Evolutionary conservation across 345 rosid genomes (phyloP).

Genomic region (Sisymbrium altissimum): DNA sequence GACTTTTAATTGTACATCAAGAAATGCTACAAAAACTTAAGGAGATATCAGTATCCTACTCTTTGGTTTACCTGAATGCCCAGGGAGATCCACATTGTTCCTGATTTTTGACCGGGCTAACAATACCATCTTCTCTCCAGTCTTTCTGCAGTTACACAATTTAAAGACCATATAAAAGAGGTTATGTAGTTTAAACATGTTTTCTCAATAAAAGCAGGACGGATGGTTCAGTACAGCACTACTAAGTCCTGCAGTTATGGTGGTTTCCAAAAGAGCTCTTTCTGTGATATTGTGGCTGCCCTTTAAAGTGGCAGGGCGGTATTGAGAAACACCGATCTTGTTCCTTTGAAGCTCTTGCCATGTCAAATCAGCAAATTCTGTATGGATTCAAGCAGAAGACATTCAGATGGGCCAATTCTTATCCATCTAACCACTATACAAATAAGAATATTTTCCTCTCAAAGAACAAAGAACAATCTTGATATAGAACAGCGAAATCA

Average conservation of each 20-base stretch:
- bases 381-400: background rate
- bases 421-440: background rate
- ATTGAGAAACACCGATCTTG: conserved; percentile 89
- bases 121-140: no score
- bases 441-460: no score
- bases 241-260: conserved; percentile 27
- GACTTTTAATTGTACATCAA: background rate
- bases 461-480: no score
- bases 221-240: background rate
- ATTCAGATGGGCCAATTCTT: no score
- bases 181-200: no score
- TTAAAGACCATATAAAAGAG: no score
- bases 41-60: background rate
- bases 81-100: no score
- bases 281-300: conserved; percentile 76
- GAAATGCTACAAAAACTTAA: background rate
- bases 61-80: background rate
- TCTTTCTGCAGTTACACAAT: no score
- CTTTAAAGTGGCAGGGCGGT: conserved; percentile 88
- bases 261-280: conserved; percentile 50
- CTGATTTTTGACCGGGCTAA: no score
- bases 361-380: conserved; percentile 91
- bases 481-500: no score
- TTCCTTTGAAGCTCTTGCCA: conserved; percentile 86
- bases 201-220: background rate